These are phyloP conservation scores for Pythium phragmiticola DNA, from an alignment of 352 stramenopile genomes.

Conservation along the genomic window DNA sequence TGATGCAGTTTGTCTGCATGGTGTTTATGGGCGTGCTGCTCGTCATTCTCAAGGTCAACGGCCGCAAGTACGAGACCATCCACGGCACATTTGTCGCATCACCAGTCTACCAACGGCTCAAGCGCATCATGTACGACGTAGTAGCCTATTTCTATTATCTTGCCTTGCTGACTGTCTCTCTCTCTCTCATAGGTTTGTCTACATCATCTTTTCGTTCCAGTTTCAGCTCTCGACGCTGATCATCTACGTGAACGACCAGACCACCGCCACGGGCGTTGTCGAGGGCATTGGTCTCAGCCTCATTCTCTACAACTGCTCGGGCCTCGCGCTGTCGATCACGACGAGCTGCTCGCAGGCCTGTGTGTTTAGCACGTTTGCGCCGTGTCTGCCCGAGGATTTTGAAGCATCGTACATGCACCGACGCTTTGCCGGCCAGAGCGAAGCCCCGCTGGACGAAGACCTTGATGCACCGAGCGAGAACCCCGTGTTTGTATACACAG, in stretches of 20 bases:
- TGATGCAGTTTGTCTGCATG: neutral
- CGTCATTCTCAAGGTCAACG: conserved; percentile 12
- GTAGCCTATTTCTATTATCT: neutral
- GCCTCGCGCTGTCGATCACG: conserved; percentile 15
- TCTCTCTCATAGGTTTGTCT: conserved; percentile 25
- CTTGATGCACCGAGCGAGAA: conserved; percentile 10
- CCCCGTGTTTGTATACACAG: conserved; percentile 38
- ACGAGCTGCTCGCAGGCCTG: conserved; percentile 22
- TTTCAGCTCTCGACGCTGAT: conserved; percentile 24
- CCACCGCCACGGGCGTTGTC: neutral
- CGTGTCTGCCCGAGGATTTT: conserved; percentile 20
- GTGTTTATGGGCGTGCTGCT: conserved; percentile 13
- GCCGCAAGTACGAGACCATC: conserved; percentile 30
- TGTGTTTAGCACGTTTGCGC: conserved; percentile 10
- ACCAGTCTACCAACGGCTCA: conserved; percentile 30
- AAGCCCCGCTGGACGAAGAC: neutral
- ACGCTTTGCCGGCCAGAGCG: neutral
- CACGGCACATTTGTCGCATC: conserved; percentile 29
- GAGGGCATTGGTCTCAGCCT: conserved; percentile 6
- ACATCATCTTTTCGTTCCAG: conserved; percentile 23
- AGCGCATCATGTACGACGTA: conserved; percentile 27
- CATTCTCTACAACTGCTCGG: conserved; percentile 13
- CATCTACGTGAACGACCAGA: neutral
- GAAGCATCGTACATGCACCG: conserved; percentile 8
- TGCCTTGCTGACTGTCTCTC: neutral